Conservation (phyloP, 1,284 basidiomycete species). For the Ceratobasidium sp. region DNA sequence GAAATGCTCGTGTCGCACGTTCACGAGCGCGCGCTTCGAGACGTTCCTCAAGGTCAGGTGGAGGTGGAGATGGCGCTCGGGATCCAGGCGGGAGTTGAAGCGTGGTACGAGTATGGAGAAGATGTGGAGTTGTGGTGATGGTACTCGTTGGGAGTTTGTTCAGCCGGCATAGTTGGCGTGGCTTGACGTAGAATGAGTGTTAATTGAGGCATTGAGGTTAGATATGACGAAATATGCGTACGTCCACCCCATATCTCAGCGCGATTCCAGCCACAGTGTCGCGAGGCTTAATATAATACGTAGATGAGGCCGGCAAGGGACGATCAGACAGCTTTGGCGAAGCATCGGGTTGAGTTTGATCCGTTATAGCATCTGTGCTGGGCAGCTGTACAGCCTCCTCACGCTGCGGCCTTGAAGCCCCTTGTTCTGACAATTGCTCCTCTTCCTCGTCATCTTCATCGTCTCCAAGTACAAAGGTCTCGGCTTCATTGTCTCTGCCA, state of each 20-base stretch:
- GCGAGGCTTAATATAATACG: constrained; percentile 66
- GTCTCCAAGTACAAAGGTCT: constrained; percentile 67
- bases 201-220: background rate
- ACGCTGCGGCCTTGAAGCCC: background rate
- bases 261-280: constrained; percentile 76
- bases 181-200: constrained; percentile 53
- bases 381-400: constrained; percentile 1
- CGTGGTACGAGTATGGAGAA: constrained; percentile 73
- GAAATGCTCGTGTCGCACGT: constrained; percentile 67
- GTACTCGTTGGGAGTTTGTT: constrained; percentile 74
- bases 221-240: constrained; percentile 54
- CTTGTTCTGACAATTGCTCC: constrained; percentile 22
- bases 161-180: constrained; percentile 65
- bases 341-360: background rate
- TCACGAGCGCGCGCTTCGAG: constrained; percentile 62
- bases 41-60: constrained; percentile 54
- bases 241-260: constrained; percentile 68
- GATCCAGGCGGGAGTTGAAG: constrained; percentile 62
- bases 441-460: constrained; percentile 61
- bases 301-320: constrained; percentile 49
- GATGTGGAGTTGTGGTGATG: constrained; percentile 73
- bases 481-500: constrained; percentile 45
- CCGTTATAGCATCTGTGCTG: background rate
- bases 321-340: background rate
- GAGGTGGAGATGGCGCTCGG: constrained; percentile 47